Conservation (phyloP, 2,329 filamentous ascomycete genomes). For the Emergomyces africanus region DNA sequence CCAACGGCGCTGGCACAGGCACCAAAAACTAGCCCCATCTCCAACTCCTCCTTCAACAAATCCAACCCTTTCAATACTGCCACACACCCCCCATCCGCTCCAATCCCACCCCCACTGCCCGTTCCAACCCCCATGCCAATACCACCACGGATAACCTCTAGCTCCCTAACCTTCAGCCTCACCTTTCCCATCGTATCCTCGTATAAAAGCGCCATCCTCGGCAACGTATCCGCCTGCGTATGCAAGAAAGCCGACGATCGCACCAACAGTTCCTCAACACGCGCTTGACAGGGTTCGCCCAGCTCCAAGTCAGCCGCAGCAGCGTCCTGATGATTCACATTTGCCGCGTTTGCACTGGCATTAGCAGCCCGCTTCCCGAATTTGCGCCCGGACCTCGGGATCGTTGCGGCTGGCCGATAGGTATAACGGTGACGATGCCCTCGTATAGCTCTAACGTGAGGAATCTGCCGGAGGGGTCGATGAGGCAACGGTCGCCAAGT, state of each 20-base stretch:
- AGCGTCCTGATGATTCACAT: constrained; percentile 7
- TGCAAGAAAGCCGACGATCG: constrained; percentile 54
- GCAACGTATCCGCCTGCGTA: constrained; percentile 37
- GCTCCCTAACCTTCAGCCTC: constrained; percentile 41
- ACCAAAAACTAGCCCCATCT: constrained; percentile 50
- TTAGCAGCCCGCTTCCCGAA: not conserved
- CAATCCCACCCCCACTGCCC: constrained; percentile 30
- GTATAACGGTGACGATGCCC: constrained; percentile 52
- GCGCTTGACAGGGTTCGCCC: constrained; percentile 47
- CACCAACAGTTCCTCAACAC: constrained; percentile 55
- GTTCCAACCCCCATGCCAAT: constrained; percentile 35
- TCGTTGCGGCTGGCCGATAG: constrained; percentile 34
- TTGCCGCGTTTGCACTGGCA: constrained; percentile 11
- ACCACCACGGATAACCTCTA: constrained; percentile 37
- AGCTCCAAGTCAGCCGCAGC: constrained; percentile 37
- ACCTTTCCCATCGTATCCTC: constrained; percentile 48
- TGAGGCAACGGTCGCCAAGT: constrained; percentile 67
- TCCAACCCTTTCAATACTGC: constrained; percentile 42
- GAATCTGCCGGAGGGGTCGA: constrained; percentile 64
- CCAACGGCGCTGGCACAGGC: constrained; percentile 45
- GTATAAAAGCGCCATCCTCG: constrained; percentile 52
- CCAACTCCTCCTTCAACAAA: constrained; percentile 40
- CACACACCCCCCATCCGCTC: constrained; percentile 32
- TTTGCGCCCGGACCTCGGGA: constrained; percentile 19
- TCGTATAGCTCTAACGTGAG: constrained; percentile 57